A percentile compares a stretch with the other conserved stretches of the same genome.
phyloP scores from a whole-genome alignment of 2,329 filamentous ascomycete genomes.

The Ceratocystis destructans region DNA sequence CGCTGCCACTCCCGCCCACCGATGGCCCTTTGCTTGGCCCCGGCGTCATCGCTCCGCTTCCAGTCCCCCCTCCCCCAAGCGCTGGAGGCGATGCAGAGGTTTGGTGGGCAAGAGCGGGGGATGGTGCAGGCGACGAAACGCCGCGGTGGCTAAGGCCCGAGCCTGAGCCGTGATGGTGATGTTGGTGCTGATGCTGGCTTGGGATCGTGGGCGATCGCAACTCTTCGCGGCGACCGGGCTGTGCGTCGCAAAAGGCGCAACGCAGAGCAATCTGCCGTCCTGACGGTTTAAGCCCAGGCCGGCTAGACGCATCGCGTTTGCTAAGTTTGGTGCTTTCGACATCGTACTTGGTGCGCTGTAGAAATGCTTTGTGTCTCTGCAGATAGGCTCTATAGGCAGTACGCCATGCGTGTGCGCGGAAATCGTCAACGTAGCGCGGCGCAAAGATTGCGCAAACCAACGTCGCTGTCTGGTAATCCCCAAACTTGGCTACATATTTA shows the following conservation, averaged over 20 bases:
- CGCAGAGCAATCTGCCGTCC: constrained; percentile 59
- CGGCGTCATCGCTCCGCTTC: background rate
- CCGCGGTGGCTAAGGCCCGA: background rate
- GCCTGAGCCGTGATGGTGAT: constrained; percentile 12
- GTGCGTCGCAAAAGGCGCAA: constrained; percentile 61
- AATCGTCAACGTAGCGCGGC: constrained; percentile 63
- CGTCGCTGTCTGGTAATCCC: constrained; percentile 66
- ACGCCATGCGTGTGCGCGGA: constrained; percentile 62
- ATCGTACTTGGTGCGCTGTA: constrained; percentile 63
- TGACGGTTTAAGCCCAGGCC: constrained; percentile 48
- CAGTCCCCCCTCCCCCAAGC: background rate
- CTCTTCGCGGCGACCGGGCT: constrained; percentile 29
- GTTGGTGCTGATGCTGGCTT: constrained; percentile 21
- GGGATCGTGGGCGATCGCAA: constrained; percentile 27
- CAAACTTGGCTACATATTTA: constrained; percentile 59
- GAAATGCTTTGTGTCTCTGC: constrained; percentile 59
- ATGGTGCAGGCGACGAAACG: background rate
- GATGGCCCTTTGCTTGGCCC: background rate
- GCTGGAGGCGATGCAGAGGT: constrained; percentile 9
- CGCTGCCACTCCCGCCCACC: constrained; percentile 20
- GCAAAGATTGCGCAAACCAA: constrained; percentile 60
- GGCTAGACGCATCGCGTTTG: constrained; percentile 42
- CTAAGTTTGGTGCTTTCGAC: constrained; percentile 60
- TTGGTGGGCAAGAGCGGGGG: background rate
- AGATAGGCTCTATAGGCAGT: constrained; percentile 57